Percentiles rank a stretch among this genome's conserved stretches.
phyloP scores from a whole-genome alignment of 2,329 filamentous ascomycete genomes.

The Aspergillus puulaauensis region DNA sequence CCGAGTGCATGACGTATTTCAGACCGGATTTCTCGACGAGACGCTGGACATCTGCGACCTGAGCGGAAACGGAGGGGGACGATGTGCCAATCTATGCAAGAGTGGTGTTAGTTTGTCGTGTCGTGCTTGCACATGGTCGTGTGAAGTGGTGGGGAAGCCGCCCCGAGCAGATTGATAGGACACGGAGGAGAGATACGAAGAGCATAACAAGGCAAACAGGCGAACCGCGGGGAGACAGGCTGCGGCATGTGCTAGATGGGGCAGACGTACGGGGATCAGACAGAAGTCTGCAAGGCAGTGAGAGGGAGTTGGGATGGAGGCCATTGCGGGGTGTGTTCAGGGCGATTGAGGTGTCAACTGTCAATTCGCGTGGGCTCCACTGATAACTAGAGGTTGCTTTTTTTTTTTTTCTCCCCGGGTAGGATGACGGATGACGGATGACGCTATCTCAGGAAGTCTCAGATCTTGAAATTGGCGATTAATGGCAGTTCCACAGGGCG shows the following conservation, averaged over 20 bases:
- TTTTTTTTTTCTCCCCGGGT: no score
- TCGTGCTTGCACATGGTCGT: constrained; percentile 3
- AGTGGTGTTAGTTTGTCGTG: background rate
- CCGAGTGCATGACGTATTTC: constrained; percentile 86
- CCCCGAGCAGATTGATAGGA: background rate
- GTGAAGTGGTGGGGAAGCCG: background rate
- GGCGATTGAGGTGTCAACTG: no score
- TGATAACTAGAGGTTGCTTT: no score
- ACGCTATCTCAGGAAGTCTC: background rate
- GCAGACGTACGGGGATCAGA: constrained; percentile 68
- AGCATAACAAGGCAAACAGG: background rate
- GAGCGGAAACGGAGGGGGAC: constrained; percentile 70
- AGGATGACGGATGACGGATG: background rate
- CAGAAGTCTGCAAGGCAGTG: constrained; percentile 88
- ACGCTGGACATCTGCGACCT: constrained; percentile 85
- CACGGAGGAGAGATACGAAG: background rate
- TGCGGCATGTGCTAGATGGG: background rate
- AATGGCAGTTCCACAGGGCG: background rate
- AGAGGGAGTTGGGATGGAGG: constrained; percentile 58
- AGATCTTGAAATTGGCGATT: background rate
- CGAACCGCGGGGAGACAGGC: background rate
- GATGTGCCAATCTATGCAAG: constrained; percentile 71
- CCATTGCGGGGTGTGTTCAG: constrained; percentile 15
- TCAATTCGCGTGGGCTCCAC: no score
- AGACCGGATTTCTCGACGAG: constrained; percentile 79